Base-by-base conservation (phyloP, 306 rosid species). In the Quercus dentata region DNA sequence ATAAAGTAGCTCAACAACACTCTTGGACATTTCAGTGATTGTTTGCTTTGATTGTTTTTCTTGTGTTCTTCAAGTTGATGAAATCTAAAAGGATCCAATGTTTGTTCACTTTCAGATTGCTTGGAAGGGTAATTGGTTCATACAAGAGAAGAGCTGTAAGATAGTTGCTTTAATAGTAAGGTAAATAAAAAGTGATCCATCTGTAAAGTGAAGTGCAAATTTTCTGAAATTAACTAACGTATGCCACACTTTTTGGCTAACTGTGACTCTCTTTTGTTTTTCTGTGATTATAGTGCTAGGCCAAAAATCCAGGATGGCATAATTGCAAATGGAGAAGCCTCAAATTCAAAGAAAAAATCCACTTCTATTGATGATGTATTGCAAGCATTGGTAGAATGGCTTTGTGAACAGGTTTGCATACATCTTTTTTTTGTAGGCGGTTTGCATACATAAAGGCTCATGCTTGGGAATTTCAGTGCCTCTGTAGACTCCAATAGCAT, bases 131-230 rank as follows among this genome's bases (percentile, higher is more conserved):
- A 96, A 93, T 83, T 96, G 98, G 99, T 96, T 93, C 81, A 71
- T 93, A 71, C 99, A 93, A 83, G 98, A 93, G 87, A 93, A 96
- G 90, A 96, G 99, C 86, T 96, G 99, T 81, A 96, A 90, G 90
- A 89, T 93, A 85, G 97, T 96, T 82, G 94, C 93, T 73, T 71
- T 81, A 68, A 88, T 93, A 78, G 97, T 86, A 73, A 93, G 99
- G 99, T 96, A 88, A 75, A 77, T 59, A 69, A 78, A 75, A 67
- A 49, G 18, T 33, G 52, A 33, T 56, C 44, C 78, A 30, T 69
- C 77, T 52, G 56, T 14, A 61, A 67, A 62, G 51, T 67, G 59
- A 70, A 64, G 67, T 79, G 56, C 46, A 80, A 31, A 81, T 59
- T 11, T 76, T 62, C 55, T 17, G 33, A 74, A 80, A 69, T 79